A percentile compares a stretch with the other conserved stretches of the same genome.
phyloP scores from a whole-genome alignment of 441 rosid genomes.

The Populus hybrid region DNA sequence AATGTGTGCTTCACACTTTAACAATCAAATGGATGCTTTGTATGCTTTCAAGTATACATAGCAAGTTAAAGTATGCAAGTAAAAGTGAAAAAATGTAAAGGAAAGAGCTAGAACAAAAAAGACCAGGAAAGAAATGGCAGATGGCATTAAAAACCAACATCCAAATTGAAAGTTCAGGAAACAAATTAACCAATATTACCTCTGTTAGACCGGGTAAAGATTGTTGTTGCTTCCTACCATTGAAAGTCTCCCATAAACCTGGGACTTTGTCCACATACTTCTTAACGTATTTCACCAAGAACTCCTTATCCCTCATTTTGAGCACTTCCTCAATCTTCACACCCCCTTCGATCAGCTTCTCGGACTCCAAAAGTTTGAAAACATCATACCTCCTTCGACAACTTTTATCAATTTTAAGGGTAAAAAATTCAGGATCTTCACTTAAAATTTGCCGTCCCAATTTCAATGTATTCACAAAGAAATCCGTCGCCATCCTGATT shows the following conservation, averaged over 20 bases:
- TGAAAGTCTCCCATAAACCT: slow-evolving; percentile 3
- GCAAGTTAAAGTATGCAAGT: too few relatives aligned
- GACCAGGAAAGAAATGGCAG: too few relatives aligned
- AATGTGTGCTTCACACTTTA: too few relatives aligned
- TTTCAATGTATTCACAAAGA: slow-evolving; percentile 18
- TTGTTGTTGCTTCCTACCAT: too few relatives aligned
- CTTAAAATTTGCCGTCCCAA: slow-evolving; percentile 4
- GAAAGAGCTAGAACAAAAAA: too few relatives aligned
- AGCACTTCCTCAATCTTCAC: neutral
- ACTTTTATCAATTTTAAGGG: slow-evolving; percentile 18
- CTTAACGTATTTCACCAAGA: neutral
- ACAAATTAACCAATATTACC: too few relatives aligned
- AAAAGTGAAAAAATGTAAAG: too few relatives aligned
- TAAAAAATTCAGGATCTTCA: slow-evolving; percentile 15
- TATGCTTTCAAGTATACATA: too few relatives aligned
- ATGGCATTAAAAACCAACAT: too few relatives aligned
- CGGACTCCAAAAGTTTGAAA: slow-evolving; percentile 21
- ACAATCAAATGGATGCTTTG: too few relatives aligned
- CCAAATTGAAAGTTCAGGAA: too few relatives aligned
- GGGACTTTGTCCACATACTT: slow-evolving; percentile 3
- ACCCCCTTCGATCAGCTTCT: slow-evolving; percentile 13
- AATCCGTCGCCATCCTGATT: slow-evolving; percentile 16
- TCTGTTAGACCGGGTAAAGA: too few relatives aligned
- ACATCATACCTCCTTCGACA: slow-evolving; percentile 26
- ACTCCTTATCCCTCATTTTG: neutral